Base-by-base conservation (phyloP, 345 rosid species). In the Cochlearia excelsa region DNA sequence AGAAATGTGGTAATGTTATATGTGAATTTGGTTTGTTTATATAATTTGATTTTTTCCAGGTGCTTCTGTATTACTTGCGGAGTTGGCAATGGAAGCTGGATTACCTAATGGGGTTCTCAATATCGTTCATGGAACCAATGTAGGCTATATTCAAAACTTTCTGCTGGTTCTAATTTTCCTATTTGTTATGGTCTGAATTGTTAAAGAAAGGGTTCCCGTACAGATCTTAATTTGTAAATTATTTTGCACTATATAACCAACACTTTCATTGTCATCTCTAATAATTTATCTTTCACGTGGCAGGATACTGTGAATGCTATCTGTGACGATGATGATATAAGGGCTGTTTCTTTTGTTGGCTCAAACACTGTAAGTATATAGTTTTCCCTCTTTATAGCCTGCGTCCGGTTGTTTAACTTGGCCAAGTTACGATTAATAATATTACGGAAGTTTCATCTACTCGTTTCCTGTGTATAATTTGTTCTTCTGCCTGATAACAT, bases 41-140 rank as follows among this genome's bases (percentile, higher is more conserved):
- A 9, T 30, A 30, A 52, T 51, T 57, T 57, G 28, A 16, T 30
- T 58, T 34, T 64, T 60, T 64, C 59, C 78, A 92, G 99, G 99
- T 75, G 99, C 94, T 58, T 89, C 99, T 41, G 69, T 86, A 26
- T 74, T 86, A 54, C 93, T 92, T 70, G 97, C 99, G 0, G 97
- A 92, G 66, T 73, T 92, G 60, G 95, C 97, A 46, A 85, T 82
- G 85, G 95, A 92, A 77, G 97, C 99, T 56, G 99, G 97, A 70
- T 76, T 92, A 79, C 99, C 95, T 16, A 11, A 76, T 37, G 99
- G 99, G 62, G 94, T 92, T 75, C 75, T 92, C 58, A 89, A 89
- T 69, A 82, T 92, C 50, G 88, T 86, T 43, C 99, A 92, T 57
- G 99, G 99, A 11, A 84, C 99, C 43, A 80, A 80, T 69, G 99